phyloP scores from a whole-genome alignment of 768 basidiomycete species.

The Clitopilus hobsonii region DNA sequence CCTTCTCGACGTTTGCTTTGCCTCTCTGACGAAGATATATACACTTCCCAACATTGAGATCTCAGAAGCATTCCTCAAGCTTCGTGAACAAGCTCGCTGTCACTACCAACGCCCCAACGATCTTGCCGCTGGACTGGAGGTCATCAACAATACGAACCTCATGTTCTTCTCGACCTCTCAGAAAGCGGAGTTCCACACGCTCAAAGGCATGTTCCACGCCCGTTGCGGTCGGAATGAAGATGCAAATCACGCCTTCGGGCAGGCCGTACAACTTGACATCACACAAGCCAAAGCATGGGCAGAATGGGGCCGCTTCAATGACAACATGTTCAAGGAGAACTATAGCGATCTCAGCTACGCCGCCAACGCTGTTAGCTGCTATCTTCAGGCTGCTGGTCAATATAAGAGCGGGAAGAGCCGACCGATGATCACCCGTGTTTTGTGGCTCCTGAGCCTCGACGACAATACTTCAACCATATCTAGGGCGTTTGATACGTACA shows the following conservation, averaged over 20 bases:
- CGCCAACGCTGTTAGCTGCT: slow-evolving; percentile 92
- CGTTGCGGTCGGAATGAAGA: slow-evolving; percentile 83
- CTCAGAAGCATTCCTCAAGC: slow-evolving; percentile 97
- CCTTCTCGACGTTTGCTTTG: slow-evolving; percentile 93
- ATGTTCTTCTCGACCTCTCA: slow-evolving; percentile 94
- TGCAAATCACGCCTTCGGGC: slow-evolving; percentile 86
- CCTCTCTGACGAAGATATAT: slow-evolving; percentile 94
- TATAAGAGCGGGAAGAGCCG: slow-evolving; percentile 94
- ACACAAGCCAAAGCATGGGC: slow-evolving; percentile 95
- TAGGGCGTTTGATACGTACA: slow-evolving; percentile 88
- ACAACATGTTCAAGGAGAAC: slow-evolving; percentile 86
- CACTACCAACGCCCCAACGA: slow-evolving; percentile 96
- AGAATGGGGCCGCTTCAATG: slow-evolving; percentile 94
- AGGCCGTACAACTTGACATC: slow-evolving; percentile 96
- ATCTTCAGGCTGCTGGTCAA: slow-evolving; percentile 92
- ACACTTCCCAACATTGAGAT: slow-evolving; percentile 99
- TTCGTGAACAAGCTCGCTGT: slow-evolving; percentile 96
- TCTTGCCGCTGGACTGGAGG: slow-evolving; percentile 90
- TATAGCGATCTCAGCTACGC: slow-evolving; percentile 72
- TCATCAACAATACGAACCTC: slow-evolving; percentile 99
- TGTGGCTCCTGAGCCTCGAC: slow-evolving; percentile 97
- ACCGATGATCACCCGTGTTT: slow-evolving; percentile 82
- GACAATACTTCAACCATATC: slow-evolving; percentile 69
- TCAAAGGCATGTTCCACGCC: slow-evolving; percentile 98
- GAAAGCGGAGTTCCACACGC: slow-evolving; percentile 97